These are phyloP conservation scores for Hyphopichia burtonii DNA, from an alignment of 1,139 yeast genomes.

Conservation along the genomic window DNA sequence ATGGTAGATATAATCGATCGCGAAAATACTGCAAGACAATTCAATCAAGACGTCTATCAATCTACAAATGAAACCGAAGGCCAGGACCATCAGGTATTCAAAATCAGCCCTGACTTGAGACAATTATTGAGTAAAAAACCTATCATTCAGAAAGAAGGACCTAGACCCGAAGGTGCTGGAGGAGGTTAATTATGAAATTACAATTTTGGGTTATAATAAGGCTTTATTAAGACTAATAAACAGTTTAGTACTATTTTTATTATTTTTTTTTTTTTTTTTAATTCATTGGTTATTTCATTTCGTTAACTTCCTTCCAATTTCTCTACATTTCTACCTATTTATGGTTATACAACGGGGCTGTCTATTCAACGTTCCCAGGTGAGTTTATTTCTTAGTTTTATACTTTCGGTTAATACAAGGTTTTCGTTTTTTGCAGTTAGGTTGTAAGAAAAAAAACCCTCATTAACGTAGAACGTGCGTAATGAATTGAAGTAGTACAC, in stretches of 20 bases:
- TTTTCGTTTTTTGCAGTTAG: no score
- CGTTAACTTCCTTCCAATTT: no score
- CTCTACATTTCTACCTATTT: no score
- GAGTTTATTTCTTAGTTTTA: no score
- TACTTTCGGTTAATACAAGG: no score
- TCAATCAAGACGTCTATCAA: slow-evolving; percentile 13
- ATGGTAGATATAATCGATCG: slow-evolving; percentile 77
- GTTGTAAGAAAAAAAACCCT: no score
- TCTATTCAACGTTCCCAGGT: no score
- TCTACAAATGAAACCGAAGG: slow-evolving; percentile 9
- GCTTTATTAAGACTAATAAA: no score
- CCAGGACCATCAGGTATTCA: slow-evolving; percentile 12
- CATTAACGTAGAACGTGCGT: no score
- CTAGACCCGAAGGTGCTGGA: slow-evolving; percentile 48
- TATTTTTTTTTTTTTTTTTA: background rate
- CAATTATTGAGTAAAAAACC: slow-evolving; percentile 56
- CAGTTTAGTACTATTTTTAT: background rate
- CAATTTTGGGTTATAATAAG: no score
- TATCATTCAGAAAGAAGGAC: slow-evolving; percentile 64
- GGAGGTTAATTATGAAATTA: slow-evolving; percentile 31
- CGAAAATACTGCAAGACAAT: slow-evolving; percentile 33
- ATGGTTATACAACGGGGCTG: no score
- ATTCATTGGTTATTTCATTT: background rate
- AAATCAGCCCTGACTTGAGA: slow-evolving; percentile 50
- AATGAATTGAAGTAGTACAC: no score